Conservation (phyloP, 257 asterid species). For the Salvia miltiorrhiza region DNA sequence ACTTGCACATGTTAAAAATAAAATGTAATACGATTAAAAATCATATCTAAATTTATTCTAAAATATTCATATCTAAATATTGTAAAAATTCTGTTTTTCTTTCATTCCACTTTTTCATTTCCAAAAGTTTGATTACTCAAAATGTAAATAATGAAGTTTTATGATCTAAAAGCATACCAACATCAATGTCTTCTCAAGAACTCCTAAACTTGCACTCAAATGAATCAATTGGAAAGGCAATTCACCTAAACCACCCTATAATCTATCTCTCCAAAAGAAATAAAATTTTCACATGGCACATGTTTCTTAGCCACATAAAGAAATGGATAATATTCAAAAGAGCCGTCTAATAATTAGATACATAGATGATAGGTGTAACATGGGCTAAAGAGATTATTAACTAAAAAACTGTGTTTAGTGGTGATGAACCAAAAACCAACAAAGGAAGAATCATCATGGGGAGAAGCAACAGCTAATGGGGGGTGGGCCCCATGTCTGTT, state of each 20-base stretch:
- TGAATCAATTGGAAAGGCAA: not conserved
- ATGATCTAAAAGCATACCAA: too few relatives aligned
- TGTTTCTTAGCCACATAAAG: not conserved
- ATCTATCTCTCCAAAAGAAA: not conserved
- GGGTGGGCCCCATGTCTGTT: constrained; percentile 19
- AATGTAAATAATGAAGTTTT: not conserved
- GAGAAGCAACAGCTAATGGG: constrained; percentile 22
- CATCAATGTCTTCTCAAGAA: not conserved
- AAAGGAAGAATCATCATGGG: constrained; percentile 19
- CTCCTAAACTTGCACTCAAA: not conserved
- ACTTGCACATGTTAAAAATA: not conserved
- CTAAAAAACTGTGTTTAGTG: not conserved
- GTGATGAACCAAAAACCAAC: constrained; percentile 22
- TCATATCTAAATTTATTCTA: too few relatives aligned
- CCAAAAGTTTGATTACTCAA: not conserved
- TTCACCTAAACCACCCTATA: not conserved
- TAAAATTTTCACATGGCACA: constrained; percentile 12
- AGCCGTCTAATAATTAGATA: constrained; percentile 18
- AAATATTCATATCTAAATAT: too few relatives aligned
- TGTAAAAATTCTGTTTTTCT: too few relatives aligned
- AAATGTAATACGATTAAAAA: not conserved
- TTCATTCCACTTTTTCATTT: too few relatives aligned
- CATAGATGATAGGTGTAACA: constrained; percentile 16
- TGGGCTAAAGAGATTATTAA: not conserved
- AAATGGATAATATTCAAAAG: not conserved